Evolutionary conservation across 305 asterid species (phyloP).

Genomic region (Lippia alba): DNA sequence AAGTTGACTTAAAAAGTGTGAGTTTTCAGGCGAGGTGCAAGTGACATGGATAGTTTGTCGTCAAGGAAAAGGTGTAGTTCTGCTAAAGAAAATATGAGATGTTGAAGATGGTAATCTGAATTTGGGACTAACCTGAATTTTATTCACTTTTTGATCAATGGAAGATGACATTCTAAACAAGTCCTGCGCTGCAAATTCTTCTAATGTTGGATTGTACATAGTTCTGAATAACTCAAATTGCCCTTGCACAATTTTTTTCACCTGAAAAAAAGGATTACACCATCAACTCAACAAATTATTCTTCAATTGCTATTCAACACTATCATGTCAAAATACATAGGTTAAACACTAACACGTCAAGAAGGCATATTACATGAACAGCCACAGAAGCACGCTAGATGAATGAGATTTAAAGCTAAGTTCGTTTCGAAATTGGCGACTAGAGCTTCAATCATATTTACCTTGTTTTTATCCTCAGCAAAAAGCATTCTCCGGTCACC

Average conservation of each 20-base stretch:
- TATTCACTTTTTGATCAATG: constrained; percentile 47
- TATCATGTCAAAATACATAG: constrained; percentile 23
- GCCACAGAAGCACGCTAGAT: constrained; percentile 15
- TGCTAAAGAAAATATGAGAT: constrained; percentile 1
- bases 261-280: constrained; percentile 43
- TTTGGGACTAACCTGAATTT: constrained; percentile 58
- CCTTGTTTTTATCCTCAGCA: constrained; percentile 90
- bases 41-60: neutral
- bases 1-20: constrained; percentile 34
- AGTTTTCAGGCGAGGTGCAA: constrained; percentile 4
- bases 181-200: constrained; percentile 64
- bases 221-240: constrained; percentile 63
- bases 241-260: constrained; percentile 76
- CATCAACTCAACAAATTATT: too few species aligned
- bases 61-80: constrained; percentile 4
- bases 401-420: constrained; percentile 14
- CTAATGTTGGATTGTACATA: constrained; percentile 63
- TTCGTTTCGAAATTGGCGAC: neutral
- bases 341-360: constrained; percentile 5
- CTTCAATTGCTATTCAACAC: neutral
- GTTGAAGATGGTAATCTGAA: neutral
- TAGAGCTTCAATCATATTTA: constrained; percentile 37
- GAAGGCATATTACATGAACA: constrained; percentile 13
- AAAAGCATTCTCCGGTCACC: constrained; percentile 87
- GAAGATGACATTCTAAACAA: constrained; percentile 54